Percentiles rank a stretch among this genome's conserved stretches.
Evolutionary conservation across 2,329 filamentous ascomycete species (phyloP).

Genomic region (Leptographium radiaticola): DNA sequence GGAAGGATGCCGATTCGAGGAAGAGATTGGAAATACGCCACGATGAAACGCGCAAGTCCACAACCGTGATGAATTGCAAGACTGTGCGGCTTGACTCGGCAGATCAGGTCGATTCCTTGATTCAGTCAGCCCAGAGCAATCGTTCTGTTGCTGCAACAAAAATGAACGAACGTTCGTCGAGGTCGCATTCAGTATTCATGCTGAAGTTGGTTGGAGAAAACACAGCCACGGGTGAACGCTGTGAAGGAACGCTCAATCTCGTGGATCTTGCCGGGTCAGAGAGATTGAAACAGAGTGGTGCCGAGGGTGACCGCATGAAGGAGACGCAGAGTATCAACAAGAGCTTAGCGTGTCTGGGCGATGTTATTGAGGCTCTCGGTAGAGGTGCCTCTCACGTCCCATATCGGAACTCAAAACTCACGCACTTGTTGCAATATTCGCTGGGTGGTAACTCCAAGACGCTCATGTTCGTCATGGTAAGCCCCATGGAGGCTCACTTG

Average conservation of each 20-base stretch:
- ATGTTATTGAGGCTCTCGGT: conserved; percentile 89
- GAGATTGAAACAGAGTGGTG: conserved; percentile 73
- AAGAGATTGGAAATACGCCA: conserved; percentile 85
- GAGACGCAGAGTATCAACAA: conserved; percentile 98
- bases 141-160: conserved; percentile 93
- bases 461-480: conserved; percentile 98
- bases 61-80: conserved; percentile 67
- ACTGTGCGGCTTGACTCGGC: conserved; percentile 67
- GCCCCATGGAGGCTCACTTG: conserved; percentile 77
- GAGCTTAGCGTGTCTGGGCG: conserved; percentile 78
- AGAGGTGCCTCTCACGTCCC: conserved; percentile 74
- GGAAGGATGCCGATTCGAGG: conserved; percentile 55
- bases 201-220: conserved; percentile 67
- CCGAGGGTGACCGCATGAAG: conserved; percentile 73
- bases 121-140: conserved; percentile 71
- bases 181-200: conserved; percentile 94
- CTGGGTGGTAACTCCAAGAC: conserved; percentile 93
- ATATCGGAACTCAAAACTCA: conserved; percentile 94
- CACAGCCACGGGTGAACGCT: conserved; percentile 62
- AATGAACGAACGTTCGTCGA: conserved; percentile 86
- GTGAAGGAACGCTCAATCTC: conserved; percentile 87
- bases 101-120: conserved; percentile 64
- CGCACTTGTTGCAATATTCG: conserved; percentile 87
- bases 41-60: conserved; percentile 70
- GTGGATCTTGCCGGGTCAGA: conserved; percentile 94